Percentiles rank a stretch among this genome's conserved stretches.
phyloP scores from a whole-genome alignment of 2,329 filamentous ascomycete species.

The Leptographium wingfieldii region DNA sequence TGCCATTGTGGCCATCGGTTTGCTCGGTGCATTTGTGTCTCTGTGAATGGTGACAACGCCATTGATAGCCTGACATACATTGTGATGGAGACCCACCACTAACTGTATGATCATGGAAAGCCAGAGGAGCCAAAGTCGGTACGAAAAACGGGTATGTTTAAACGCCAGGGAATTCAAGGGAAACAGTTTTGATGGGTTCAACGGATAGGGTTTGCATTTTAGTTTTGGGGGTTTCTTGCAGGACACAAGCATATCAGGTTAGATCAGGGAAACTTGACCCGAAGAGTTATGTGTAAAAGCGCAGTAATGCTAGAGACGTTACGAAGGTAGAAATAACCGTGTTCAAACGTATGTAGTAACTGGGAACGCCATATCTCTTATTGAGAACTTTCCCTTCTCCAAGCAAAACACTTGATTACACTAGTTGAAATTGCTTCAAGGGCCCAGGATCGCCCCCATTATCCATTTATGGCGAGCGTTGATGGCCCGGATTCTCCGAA shows the following conservation, averaged over 20 bases:
- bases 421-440: background rate
- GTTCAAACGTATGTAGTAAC: background rate
- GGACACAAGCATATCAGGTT: background rate
- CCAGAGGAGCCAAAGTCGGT: too few species aligned
- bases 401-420: background rate
- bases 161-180: background rate
- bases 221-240: background rate
- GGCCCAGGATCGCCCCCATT: too few species aligned
- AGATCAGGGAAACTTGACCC: background rate
- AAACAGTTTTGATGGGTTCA: background rate
- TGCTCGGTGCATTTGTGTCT: constrained; percentile 21
- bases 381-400: background rate
- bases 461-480: too few species aligned
- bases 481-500: too few species aligned
- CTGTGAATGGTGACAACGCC: constrained; percentile 17
- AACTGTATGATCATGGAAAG: background rate
- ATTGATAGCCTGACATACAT: background rate
- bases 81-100: background rate
- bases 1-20: constrained; percentile 17
- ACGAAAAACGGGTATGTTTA: background rate
- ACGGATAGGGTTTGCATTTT: background rate
- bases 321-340: background rate
- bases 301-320: background rate
- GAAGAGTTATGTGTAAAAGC: background rate
- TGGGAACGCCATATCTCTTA: background rate